Base-by-base conservation (phyloP, 129 eudicot genomes). In the Smallanthus sonchifolius region DNA sequence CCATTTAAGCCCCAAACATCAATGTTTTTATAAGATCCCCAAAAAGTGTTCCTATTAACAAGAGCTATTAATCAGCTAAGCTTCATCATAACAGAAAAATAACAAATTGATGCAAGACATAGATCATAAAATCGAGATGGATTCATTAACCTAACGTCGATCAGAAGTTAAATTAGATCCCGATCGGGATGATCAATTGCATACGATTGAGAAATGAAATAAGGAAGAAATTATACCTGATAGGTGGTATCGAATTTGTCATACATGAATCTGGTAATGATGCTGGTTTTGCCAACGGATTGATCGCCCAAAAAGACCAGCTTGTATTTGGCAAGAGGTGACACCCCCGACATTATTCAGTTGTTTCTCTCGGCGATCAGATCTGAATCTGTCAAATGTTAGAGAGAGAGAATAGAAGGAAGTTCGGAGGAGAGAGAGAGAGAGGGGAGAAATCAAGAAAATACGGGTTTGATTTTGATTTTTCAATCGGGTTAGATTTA, bases 221-320 rank as follows among this genome's bases (percentile, higher is more conserved):
- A 32, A 56, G 17, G 42, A 14, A 28, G 40, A 65, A 54, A 10
- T 20, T 35, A 65, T 54, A 79, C 83, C 83, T 79, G 83, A 79
- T 79, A 79, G 63, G 83, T 79, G 35, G 78, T 79, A 79, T 79
- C 83, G 78, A 79, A 91, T 86, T 91, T 91, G 67, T 91, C 97
- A 67, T 91, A 91, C 97, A 91, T 91, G 77, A 91, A 91, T 57
- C 97, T 89, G 48, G 95, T 91, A 73, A 91, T 91, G 74, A 91
- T 91, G 83, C 97, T 91, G 30, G 97, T 91, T 86, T 91, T 91
- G 52, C 97, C 97, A 2, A 91, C 97, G 45, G 97, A 91, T 83
- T 91, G 97, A 88, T 91, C 97, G 28, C 97, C 97, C 74, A 91
- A 74, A 61, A 91, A 91, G 15, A 91, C 97, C 13, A 91, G 83